These are phyloP conservation scores for Aciculosporium take DNA, from an alignment of 2,329 filamentous ascomycete genomes.

Conservation along the genomic window DNA sequence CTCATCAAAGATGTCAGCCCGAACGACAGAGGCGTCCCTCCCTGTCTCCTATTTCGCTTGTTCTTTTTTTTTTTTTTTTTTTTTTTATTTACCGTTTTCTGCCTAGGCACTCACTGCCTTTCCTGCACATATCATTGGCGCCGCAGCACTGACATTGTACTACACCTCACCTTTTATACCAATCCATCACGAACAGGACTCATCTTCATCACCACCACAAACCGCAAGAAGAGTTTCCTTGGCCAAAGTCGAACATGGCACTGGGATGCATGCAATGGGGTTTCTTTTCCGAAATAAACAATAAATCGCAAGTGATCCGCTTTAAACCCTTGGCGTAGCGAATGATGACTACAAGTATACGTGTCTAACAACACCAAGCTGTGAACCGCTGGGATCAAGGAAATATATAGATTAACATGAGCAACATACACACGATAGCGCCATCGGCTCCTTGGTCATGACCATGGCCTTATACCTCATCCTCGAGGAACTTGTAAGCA, in stretches of 20 bases:
- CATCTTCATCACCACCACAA: no score
- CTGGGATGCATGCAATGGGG: no score
- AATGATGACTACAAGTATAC: neutral
- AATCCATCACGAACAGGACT: no score
- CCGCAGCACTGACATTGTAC: neutral
- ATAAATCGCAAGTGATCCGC: neutral
- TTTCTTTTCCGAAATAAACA: no score
- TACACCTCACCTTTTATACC: no score
- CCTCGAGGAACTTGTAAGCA: slow-evolving; percentile 92
- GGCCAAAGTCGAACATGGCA: no score
- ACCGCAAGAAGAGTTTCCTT: no score
- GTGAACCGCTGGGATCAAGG: neutral
- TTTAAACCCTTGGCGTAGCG: neutral
- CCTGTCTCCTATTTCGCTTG: neutral
- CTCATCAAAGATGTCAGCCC: neutral
- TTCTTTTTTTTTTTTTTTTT: neutral
- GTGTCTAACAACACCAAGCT: slow-evolving; percentile 3
- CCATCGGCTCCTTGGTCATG: neutral
- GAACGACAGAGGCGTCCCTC: neutral
- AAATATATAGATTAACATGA: neutral
- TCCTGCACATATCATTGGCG: no score
- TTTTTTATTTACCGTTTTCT: no score
- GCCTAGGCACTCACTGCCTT: no score
- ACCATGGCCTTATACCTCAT: slow-evolving; percentile 49
- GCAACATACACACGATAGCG: slow-evolving; percentile 1